A percentile compares a stretch with the other conserved stretches of the same genome.
phyloP scores from a whole-genome alignment of 2,329 filamentous ascomycete genomes.

The Sphaerulina vaccinii region DNA sequence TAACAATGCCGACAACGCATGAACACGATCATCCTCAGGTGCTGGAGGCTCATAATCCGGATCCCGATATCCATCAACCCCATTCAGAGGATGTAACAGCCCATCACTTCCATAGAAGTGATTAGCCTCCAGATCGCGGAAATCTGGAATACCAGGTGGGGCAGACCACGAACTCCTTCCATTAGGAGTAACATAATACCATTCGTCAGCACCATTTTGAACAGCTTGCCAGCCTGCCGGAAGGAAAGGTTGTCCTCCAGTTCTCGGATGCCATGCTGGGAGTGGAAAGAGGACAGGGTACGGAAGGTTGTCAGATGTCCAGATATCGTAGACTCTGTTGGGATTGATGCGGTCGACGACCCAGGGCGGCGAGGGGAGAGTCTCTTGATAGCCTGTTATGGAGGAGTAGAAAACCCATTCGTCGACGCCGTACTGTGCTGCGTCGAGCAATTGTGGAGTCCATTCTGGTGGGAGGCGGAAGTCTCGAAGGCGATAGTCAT shows the following conservation, averaged over 20 bases:
- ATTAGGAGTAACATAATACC: background rate
- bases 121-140: background rate
- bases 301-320: background rate
- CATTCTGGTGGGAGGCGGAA: background rate
- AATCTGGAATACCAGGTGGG: background rate
- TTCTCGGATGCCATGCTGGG: background rate
- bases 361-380: background rate
- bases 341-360: background rate
- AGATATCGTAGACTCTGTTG: background rate
- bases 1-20: too few relatives aligned
- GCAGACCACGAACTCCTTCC: background rate
- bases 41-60: background rate
- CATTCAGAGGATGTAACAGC: conserved; percentile 2
- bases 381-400: background rate
- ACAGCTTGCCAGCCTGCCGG: background rate
- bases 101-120: conserved; percentile 1
- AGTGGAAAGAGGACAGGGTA: background rate
- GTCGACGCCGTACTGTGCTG: background rate
- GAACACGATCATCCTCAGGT: background rate
- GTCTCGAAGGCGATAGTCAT: too few relatives aligned
- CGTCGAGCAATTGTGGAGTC: background rate
- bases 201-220: background rate
- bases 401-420: background rate
- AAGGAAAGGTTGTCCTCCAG: background rate
- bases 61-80: background rate